Evolutionary conservation across 106 monocot genomes (phyloP), one percentile per base, ranked within the genome.

Genomic region (Cymbidium sinense): DNA sequence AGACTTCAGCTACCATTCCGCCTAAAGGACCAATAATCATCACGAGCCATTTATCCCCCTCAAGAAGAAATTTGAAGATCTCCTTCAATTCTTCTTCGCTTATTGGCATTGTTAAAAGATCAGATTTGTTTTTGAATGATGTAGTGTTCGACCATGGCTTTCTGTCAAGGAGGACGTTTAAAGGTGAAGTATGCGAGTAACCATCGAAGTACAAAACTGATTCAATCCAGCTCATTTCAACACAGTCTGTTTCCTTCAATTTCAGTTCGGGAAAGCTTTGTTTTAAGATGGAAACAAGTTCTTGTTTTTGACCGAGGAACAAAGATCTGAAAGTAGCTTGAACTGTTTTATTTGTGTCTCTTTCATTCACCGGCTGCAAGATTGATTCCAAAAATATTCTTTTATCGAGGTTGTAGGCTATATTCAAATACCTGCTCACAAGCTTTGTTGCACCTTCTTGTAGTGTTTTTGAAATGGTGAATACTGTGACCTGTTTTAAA

Each of bases 171-270:
- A 84, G 44, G 1, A 23, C 35, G 18, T 71, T 25, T 3, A 79
- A 4, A 7, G 51, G 33, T 2, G 20, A 43, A 27, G 28, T 15
- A 6, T 5, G 12, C 13, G 37, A 0, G 13, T 28, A n/a, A 5
- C 61, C 55, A 1, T 21, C 70, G 37, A 79, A 74, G 75, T 78
- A 72, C 17, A 81, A 75, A 5, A 84, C 58, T 0, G 83, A 81
- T 29, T 81, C 75, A 17, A 84, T 43, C 87, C 87, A 87, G 28
- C 69, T 87, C 84, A 87, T 71, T 61, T 87, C 87, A 0, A 31
- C 64, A 80, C 87, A 87, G 43, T 84, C 81, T 28, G 31, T 27
- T 1, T 64, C 78, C 28, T 33, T 37, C 4, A 87, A 37, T 12
- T 74, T 80, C 10, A 87, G 64, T 75, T 87, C 87, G 0, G 87